phyloP scores from a whole-genome alignment of 2,329 filamentous ascomycete genomes.

The Cladorrhinum sp. region DNA sequence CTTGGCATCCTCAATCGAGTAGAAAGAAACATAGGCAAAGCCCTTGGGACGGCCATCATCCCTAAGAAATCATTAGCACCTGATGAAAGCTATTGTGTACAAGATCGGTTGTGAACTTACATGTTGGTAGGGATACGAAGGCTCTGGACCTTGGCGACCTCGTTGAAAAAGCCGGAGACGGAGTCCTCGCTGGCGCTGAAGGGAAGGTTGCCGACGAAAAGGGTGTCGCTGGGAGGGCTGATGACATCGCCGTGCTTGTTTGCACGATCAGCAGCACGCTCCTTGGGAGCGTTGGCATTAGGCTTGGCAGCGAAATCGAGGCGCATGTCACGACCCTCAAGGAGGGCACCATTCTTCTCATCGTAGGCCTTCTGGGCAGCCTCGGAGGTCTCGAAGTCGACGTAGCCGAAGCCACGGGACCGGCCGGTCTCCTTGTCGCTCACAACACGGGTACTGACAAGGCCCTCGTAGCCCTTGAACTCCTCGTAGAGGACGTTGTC shows the following conservation, averaged over 20 bases:
- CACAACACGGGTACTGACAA: conserved; percentile 73
- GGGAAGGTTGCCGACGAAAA: conserved; percentile 88
- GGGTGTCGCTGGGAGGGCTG: conserved; percentile 78
- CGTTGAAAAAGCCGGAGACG: conserved; percentile 70
- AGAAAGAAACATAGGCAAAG: conserved; percentile 87
- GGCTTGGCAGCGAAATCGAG: conserved; percentile 39
- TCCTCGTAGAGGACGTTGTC: conserved; percentile 77
- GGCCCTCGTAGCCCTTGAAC: conserved; percentile 75
- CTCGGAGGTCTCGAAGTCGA: conserved; percentile 72
- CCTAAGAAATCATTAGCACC: conserved; percentile 41
- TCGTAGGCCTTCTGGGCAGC: conserved; percentile 39
- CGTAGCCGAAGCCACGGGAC: conserved; percentile 90
- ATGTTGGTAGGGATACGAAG: conserved; percentile 85
- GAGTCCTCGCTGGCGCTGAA: conserved; percentile 78
- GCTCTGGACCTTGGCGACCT: conserved; percentile 68
- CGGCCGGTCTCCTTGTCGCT: conserved; percentile 77
- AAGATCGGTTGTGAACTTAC: conserved; percentile 42
- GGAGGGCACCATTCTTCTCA: conserved; percentile 36
- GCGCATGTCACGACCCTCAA: conserved; percentile 38
- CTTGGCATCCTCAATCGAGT: conserved; percentile 78
- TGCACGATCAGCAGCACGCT: conserved; percentile 63
- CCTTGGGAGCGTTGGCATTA: conserved; percentile 30
- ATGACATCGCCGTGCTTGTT: conserved; percentile 72
- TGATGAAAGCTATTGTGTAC: neutral
- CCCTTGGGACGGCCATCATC: conserved; percentile 85